Evolutionary conservation across 495 filamentous ascomycete genomes (phyloP).

Genomic region (Aspergillus mulundensis): DNA sequence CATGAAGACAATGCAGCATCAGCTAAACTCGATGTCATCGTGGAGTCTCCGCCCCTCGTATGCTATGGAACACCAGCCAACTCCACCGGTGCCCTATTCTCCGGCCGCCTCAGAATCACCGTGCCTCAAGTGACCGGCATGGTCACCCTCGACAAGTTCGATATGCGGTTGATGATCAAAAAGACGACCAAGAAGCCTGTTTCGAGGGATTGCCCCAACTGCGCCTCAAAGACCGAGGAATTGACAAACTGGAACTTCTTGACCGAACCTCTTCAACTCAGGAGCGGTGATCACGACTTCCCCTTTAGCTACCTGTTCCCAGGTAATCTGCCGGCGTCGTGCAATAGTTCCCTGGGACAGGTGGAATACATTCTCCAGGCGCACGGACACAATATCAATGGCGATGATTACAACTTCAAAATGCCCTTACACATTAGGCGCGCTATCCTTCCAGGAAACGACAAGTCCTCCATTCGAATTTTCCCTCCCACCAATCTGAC

Average conservation of each 20-base stretch:
- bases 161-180: constrained; percentile 62
- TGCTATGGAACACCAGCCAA: constrained; percentile 71
- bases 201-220: constrained; percentile 68
- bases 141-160: constrained; percentile 64
- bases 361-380: constrained; percentile 78
- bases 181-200: constrained; percentile 77
- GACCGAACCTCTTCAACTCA: constrained; percentile 58
- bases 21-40: constrained; percentile 66
- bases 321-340: constrained; percentile 79
- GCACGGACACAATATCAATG: constrained; percentile 55
- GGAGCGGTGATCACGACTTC: constrained; percentile 66
- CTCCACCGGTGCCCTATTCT: constrained; percentile 84
- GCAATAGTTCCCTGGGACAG: constrained; percentile 64
- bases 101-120: constrained; percentile 72
- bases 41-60: constrained; percentile 87
- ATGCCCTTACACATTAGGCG: constrained; percentile 68
- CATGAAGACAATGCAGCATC: constrained; percentile 30
- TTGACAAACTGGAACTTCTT: constrained; percentile 78
- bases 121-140: constrained; percentile 53
- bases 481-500: constrained; percentile 95
- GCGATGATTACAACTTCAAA: constrained; percentile 62
- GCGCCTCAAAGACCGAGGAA: constrained; percentile 62
- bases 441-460: constrained; percentile 69
- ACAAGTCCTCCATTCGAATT: constrained; percentile 74
- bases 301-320: constrained; percentile 91